phyloP scores from a whole-genome alignment of 306 rosid species.

The Inga laurina region DNA sequence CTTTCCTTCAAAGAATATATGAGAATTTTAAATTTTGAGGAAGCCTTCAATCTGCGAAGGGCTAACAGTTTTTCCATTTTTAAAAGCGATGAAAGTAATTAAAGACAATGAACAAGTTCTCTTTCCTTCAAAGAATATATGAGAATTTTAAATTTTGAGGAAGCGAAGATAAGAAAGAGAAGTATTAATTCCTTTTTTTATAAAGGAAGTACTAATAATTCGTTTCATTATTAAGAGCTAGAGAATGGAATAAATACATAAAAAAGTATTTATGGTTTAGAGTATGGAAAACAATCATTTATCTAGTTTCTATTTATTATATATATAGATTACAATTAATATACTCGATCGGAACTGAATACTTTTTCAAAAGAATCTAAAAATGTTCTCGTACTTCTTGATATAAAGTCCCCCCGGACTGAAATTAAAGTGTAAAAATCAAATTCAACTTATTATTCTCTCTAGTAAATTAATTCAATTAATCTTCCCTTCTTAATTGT shows the following conservation, averaged over 20 bases:
- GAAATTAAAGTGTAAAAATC: constrained; percentile 18
- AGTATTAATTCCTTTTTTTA: constrained; percentile 13
- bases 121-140: constrained; percentile 1
- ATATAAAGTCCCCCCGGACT: constrained; percentile 36
- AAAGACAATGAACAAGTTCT: not conserved
- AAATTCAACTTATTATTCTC: not conserved
- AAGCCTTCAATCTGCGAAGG: not conserved
- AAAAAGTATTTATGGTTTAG: not conserved
- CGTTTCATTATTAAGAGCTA: constrained; percentile 15
- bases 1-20: constrained; percentile 5
- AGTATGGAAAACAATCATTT: constrained; percentile 5
- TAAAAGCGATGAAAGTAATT: not conserved
- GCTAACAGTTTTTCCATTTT: not conserved
- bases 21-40: not conserved
- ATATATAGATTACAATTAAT: not conserved
- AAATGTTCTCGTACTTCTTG: constrained; percentile 32
- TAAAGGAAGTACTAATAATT: not conserved
- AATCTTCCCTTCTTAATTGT: too few species aligned
- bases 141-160: not conserved
- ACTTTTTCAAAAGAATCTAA: constrained; percentile 18
- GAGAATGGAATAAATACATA: not conserved
- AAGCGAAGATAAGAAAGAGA: not conserved
- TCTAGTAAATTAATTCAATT: too few species aligned
- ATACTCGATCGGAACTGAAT: not conserved
- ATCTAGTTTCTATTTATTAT: not conserved